Conservation (phyloP, 352 stramenopile species). For the Phytopythium boreale region DNA sequence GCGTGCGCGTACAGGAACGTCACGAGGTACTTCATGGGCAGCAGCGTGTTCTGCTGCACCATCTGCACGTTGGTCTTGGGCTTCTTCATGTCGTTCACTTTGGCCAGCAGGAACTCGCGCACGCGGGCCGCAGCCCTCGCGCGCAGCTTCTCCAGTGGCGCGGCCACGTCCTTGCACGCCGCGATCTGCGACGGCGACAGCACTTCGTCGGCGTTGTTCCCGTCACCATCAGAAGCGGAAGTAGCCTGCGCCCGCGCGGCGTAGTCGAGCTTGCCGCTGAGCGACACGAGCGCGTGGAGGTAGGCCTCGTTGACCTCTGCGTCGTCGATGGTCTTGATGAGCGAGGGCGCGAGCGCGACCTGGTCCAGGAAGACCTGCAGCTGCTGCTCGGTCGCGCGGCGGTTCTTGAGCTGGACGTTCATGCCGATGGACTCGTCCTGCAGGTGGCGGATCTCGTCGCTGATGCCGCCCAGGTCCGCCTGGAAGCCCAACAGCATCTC, state of each 20-base stretch:
- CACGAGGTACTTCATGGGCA: constrained; percentile 96
- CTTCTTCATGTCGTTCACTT: constrained; percentile 93
- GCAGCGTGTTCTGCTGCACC: constrained; percentile 95
- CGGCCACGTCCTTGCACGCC: constrained; percentile 91
- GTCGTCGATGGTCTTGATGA: constrained; percentile 92
- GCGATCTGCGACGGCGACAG: constrained; percentile 80
- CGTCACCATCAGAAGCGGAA: background rate
- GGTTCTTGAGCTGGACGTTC: constrained; percentile 95
- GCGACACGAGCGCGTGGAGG: constrained; percentile 90
- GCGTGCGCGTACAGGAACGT: constrained; percentile 94
- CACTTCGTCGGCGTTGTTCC: background rate
- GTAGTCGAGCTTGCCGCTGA: constrained; percentile 94
- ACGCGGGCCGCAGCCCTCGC: constrained; percentile 67
- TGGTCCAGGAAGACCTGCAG: constrained; percentile 95
- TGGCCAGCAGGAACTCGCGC: constrained; percentile 93
- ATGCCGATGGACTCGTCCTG: constrained; percentile 94
- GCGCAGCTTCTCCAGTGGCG: constrained; percentile 90
- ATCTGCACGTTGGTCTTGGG: constrained; percentile 98
- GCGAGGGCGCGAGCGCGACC: constrained; percentile 92
- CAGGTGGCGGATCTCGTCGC: constrained; percentile 96
- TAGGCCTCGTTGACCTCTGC: constrained; percentile 94
- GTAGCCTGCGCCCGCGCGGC: constrained; percentile 26
- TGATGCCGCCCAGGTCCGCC: constrained; percentile 96
- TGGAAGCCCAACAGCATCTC: constrained; percentile 98
- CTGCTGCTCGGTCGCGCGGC: constrained; percentile 90